These are phyloP conservation scores for Entelexis sorbosivorans DNA, from an alignment of 1,139 yeast species.

Conservation along the genomic window DNA sequence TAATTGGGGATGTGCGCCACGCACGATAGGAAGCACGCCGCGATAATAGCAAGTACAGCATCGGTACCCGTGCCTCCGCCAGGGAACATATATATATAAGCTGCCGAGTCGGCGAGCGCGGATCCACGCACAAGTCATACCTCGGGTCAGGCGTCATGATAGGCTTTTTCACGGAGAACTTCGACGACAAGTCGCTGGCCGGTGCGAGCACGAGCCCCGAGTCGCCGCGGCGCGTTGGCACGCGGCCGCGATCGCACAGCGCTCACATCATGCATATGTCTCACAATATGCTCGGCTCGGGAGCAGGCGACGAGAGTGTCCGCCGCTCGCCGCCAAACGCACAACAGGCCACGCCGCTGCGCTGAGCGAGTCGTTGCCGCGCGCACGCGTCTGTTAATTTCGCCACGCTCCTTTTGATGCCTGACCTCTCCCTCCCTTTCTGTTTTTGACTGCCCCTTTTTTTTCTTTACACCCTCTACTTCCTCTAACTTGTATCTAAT, in stretches of 20 bases:
- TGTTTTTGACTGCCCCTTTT: not conserved
- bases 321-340: not conserved
- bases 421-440: too few relatives aligned
- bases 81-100: not conserved
- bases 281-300: not conserved
- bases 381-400: not conserved
- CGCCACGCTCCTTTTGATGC: not conserved
- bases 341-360: not conserved
- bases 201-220: not conserved
- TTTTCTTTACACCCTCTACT: too few relatives aligned
- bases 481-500: too few relatives aligned
- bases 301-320: not conserved
- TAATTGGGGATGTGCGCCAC: constrained; percentile 4
- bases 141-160: constrained; percentile 12
- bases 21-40: not conserved
- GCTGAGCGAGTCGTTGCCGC: not conserved
- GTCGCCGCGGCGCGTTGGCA: constrained; percentile 3
- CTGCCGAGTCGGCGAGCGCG: not conserved
- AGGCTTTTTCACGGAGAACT: constrained; percentile 16
- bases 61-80: constrained; percentile 1
- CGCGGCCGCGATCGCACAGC: constrained; percentile 8
- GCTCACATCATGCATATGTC: constrained; percentile 3
- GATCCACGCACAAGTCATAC: too few relatives aligned
- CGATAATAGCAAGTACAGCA: not conserved
- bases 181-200: constrained; percentile 1